phyloP scores from a whole-genome alignment of 495 filamentous ascomycete genomes.

The Tuber microsphaerosporum region DNA sequence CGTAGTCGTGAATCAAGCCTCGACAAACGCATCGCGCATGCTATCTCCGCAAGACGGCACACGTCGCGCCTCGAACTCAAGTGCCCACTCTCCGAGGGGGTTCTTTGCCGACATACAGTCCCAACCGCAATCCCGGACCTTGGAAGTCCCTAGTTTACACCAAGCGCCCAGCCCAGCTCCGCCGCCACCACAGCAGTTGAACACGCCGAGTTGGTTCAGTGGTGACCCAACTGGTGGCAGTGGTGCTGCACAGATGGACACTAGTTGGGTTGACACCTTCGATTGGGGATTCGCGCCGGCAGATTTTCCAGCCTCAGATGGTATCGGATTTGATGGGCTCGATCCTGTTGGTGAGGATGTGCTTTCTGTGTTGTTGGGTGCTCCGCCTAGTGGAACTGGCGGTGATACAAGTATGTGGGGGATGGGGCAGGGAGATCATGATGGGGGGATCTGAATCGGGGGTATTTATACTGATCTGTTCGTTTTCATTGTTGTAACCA shows the following conservation, averaged over 20 bases:
- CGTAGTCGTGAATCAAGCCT: slow-evolving; percentile 7
- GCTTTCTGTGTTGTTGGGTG: slow-evolving; percentile 11
- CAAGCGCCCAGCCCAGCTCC: slow-evolving; percentile 15
- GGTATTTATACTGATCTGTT: slow-evolving; percentile 4
- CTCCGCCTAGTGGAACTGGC: slow-evolving; percentile 12
- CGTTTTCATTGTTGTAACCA: neutral
- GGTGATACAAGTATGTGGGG: slow-evolving; percentile 33
- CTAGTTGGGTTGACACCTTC: slow-evolving; percentile 19
- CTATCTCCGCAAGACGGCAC: slow-evolving; percentile 33
- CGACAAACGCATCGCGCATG: slow-evolving; percentile 28
- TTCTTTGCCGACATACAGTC: slow-evolving; percentile 15
- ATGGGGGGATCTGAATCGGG: slow-evolving; percentile 13
- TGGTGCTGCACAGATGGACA: slow-evolving; percentile 23
- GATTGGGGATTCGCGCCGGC: slow-evolving; percentile 17
- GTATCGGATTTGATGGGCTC: slow-evolving; percentile 21
- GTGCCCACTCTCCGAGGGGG: slow-evolving; percentile 20
- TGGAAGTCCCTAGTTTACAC: slow-evolving; percentile 33
- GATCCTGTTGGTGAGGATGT: slow-evolving; percentile 18
- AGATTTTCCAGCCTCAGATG: slow-evolving; percentile 9
- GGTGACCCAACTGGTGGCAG: slow-evolving; percentile 1
- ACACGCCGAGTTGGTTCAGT: slow-evolving; percentile 15
- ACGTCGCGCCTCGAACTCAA: slow-evolving; percentile 24
- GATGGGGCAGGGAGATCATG: slow-evolving; percentile 29
- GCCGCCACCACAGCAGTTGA: slow-evolving; percentile 15
- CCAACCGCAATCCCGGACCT: slow-evolving; percentile 27